Evolutionary conservation across 148 eudicot species (phyloP).

Genomic region (Amaranthus hypochondriacus): DNA sequence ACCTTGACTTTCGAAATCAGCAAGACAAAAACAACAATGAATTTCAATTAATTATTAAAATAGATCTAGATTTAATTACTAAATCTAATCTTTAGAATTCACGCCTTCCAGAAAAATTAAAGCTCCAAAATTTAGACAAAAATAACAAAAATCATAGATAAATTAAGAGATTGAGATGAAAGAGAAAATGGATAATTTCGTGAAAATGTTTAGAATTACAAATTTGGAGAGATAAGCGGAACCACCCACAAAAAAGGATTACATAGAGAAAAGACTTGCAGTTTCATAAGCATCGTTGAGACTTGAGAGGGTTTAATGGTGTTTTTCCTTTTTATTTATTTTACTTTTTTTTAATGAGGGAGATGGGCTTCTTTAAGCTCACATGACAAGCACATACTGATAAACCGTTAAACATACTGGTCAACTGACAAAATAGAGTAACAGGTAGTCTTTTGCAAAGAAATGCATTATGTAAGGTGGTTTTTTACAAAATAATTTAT

Average conservation of each 20-base stretch:
- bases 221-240: constrained; percentile 12
- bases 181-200: constrained; percentile 19
- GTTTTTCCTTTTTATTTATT: no score
- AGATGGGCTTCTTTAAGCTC: no score
- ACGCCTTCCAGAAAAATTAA: background rate
- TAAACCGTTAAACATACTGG: no score
- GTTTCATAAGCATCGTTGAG: no score
- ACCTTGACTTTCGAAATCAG: constrained; percentile 15
- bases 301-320: no score
- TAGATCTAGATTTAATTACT: constrained; percentile 8
- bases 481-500: no score
- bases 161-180: background rate
- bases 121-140: background rate
- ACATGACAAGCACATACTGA: no score
- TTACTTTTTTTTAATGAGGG: no score
- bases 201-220: background rate
- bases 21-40: constrained; percentile 1
- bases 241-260: constrained; percentile 9
- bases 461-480: no score
- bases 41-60: constrained; percentile 12
- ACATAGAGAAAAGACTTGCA: no score
- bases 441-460: no score
- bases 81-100: background rate
- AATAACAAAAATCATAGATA: background rate
- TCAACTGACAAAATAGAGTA: no score